Conservation (phyloP, 768 basidiomycete genomes). For the Tephrocybe sp. region DNA sequence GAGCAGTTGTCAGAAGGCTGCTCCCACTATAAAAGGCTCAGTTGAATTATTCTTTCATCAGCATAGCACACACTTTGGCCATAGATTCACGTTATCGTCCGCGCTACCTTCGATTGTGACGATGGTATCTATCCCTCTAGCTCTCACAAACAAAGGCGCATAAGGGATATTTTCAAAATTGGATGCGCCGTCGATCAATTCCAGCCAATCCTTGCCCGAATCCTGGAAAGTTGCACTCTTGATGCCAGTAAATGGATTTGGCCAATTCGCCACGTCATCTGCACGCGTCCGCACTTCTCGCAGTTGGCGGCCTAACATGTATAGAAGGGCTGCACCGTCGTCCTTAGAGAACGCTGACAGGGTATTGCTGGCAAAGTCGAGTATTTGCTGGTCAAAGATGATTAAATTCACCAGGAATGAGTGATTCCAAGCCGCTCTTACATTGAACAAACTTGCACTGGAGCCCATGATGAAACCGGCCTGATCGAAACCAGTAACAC, state of each 20-base stretch:
- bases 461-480: slow-evolving; percentile 74
- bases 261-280: slow-evolving; percentile 70
- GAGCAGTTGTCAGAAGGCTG: slow-evolving; percentile 41
- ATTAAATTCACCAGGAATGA: background rate
- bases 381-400: slow-evolving; percentile 39
- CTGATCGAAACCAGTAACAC: slow-evolving; percentile 76
- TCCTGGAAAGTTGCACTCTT: slow-evolving; percentile 52
- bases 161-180: slow-evolving; percentile 73
- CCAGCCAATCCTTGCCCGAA: slow-evolving; percentile 48
- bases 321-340: slow-evolving; percentile 42
- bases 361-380: slow-evolving; percentile 44
- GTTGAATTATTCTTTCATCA: background rate
- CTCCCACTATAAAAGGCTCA: slow-evolving; percentile 44
- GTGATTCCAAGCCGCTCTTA: slow-evolving; percentile 20
- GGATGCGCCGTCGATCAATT: slow-evolving; percentile 71
- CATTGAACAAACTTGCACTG: slow-evolving; percentile 71
- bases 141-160: slow-evolving; percentile 68
- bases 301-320: slow-evolving; percentile 49
- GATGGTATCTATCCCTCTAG: slow-evolving; percentile 70
- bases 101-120: slow-evolving; percentile 71
- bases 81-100: slow-evolving; percentile 54
- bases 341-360: slow-evolving; percentile 36
- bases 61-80: slow-evolving; percentile 57
- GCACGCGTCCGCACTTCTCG: slow-evolving; percentile 48
- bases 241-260: slow-evolving; percentile 58